phyloP scores from a whole-genome alignment of 352 stramenopile species.

The Pythium dissimile region DNA sequence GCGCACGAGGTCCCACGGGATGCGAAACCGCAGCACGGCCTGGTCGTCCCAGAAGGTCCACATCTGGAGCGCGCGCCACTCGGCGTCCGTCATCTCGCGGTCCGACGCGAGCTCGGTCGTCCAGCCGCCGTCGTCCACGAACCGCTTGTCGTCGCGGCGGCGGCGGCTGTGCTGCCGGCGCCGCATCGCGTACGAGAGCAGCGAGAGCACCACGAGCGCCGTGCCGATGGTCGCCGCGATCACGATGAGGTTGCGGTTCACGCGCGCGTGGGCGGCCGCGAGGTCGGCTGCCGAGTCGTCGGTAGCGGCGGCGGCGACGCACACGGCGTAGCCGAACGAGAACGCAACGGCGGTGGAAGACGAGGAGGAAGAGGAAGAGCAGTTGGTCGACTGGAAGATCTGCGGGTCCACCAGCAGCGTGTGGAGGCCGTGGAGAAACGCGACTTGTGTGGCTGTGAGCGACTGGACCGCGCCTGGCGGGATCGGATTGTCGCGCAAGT shows the following conservation, averaged over 20 bases:
- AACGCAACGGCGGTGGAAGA: neutral
- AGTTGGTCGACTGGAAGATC: conserved; percentile 11
- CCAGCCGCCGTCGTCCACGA: conserved; percentile 4
- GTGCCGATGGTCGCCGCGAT: conserved; percentile 13
- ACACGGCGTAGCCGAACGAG: conserved; percentile 10
- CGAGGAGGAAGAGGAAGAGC: too few species aligned
- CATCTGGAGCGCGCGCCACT: conserved; percentile 21
- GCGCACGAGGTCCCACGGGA: conserved; percentile 24
- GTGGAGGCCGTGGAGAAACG: conserved; percentile 12
- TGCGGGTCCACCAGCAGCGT: conserved; percentile 6
- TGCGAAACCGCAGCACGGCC: conserved; percentile 9
- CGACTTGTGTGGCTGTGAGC: conserved; percentile 1
- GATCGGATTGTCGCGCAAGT: conserved; percentile 17
- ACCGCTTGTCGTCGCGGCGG: neutral
- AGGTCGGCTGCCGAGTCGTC: neutral
- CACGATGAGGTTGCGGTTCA: conserved; percentile 16
- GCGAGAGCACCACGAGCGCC: conserved; percentile 9
- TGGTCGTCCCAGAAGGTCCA: conserved; percentile 24
- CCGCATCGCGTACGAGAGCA: conserved; percentile 1
- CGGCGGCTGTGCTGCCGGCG: neutral
- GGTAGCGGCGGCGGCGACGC: neutral
- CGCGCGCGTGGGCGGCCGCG: neutral
- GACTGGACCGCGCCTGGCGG: neutral
- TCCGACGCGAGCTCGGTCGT: conserved; percentile 2
- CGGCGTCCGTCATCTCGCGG: conserved; percentile 15